Conservation (phyloP, 202 grass and related monocot species). For the Bolboschoenoplectus hybrid region DNA sequence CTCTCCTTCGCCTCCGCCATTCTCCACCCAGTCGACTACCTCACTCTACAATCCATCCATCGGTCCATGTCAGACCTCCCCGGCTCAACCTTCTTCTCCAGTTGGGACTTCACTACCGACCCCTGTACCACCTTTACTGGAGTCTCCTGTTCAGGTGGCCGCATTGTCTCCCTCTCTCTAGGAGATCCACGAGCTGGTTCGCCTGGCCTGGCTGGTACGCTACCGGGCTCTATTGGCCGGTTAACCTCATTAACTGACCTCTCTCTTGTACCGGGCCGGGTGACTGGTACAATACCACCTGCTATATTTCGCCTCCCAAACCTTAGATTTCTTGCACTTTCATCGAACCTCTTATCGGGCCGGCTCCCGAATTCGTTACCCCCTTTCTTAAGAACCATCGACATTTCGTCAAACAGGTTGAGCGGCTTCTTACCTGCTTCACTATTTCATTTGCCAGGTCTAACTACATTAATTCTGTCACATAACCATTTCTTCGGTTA, state of each 20-base stretch:
- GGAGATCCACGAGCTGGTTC: conserved; percentile 84
- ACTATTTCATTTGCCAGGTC: conserved; percentile 45
- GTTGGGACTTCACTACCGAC: conserved; percentile 89
- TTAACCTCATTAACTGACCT: conserved; percentile 67
- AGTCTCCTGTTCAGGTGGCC: conserved; percentile 58
- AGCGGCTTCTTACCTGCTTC: conserved; percentile 49
- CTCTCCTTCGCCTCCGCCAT: conserved; percentile 35
- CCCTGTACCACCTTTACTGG: conserved; percentile 64
- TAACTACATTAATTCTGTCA: conserved; percentile 67
- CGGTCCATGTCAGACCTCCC: conserved; percentile 59
- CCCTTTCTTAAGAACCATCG: conserved; percentile 58
- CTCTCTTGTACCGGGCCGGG: conserved; percentile 77
- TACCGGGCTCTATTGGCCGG: conserved; percentile 45
- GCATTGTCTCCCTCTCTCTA: conserved; percentile 62
- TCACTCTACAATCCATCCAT: conserved; percentile 62
- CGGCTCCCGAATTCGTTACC: conserved; percentile 46
- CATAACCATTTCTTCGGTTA: conserved; percentile 64
- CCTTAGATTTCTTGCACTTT: conserved; percentile 80
- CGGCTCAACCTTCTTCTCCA: conserved; percentile 69
- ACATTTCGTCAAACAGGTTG: conserved; percentile 71
- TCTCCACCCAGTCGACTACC: conserved; percentile 82
- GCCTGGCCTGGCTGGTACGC: conserved; percentile 48
- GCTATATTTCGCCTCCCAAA: conserved; percentile 47
- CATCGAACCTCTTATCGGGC: conserved; percentile 68
- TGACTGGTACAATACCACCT: conserved; percentile 42